Percentiles rank a stretch among this genome's conserved stretches.
These are phyloP conservation scores for Galerina marginata DNA, from an alignment of 768 basidiomycete species.

Conservation along the genomic window DNA sequence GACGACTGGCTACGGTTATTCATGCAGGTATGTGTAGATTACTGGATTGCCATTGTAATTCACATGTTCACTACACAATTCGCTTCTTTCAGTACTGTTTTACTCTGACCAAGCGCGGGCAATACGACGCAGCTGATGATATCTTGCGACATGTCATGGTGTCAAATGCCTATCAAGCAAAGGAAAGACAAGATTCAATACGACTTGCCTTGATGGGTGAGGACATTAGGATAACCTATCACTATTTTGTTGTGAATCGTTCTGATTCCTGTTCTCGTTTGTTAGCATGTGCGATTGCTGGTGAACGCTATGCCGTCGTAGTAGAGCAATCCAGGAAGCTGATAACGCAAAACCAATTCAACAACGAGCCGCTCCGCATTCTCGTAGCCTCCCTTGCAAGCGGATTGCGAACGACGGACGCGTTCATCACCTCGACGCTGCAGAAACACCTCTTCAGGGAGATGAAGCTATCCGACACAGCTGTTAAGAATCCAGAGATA, in stretches of 20 bases:
- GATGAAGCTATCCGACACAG: slow-evolving; percentile 69
- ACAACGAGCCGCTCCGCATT: slow-evolving; percentile 84
- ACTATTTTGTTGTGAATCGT: neutral
- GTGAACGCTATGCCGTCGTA: slow-evolving; percentile 57
- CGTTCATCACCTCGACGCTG: slow-evolving; percentile 77
- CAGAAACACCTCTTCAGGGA: slow-evolving; percentile 89
- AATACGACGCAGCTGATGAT: slow-evolving; percentile 73
- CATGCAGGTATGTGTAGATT: slow-evolving; percentile 67
- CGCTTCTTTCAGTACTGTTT: slow-evolving; percentile 67
- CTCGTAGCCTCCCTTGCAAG: slow-evolving; percentile 75
- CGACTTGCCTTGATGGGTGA: slow-evolving; percentile 79
- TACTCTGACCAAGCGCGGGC: slow-evolving; percentile 63
- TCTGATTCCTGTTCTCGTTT: neutral
- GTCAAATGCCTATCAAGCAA: slow-evolving; percentile 75
- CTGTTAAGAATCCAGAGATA: slow-evolving; percentile 63
- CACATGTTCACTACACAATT: neutral
- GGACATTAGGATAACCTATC: slow-evolving; percentile 22
- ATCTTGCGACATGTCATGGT: slow-evolving; percentile 75
- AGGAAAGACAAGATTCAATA: slow-evolving; percentile 69
- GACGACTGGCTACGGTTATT: slow-evolving; percentile 86
- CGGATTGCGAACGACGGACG: slow-evolving; percentile 71
- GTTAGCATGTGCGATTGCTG: slow-evolving; percentile 75
- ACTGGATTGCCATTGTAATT: neutral
- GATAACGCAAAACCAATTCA: slow-evolving; percentile 78
- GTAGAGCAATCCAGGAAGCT: slow-evolving; percentile 82